Percentiles rank a stretch among this genome's conserved stretches.
phyloP scores from a whole-genome alignment of 202 grass and related monocot genomes.

The Miscanthus sacchariflorus region DNA sequence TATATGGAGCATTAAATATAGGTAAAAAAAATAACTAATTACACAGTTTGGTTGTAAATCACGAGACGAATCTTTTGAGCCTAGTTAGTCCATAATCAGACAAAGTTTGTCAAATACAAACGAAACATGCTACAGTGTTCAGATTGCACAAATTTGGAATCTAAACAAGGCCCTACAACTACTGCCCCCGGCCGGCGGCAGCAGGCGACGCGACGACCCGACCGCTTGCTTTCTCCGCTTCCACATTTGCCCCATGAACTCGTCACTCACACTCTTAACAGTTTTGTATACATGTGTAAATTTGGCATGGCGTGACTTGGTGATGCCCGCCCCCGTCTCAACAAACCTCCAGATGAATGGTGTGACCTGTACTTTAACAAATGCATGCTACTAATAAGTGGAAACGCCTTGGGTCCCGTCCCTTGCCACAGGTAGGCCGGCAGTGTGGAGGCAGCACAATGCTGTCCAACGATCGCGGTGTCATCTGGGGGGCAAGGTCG shows the following conservation, averaged over 20 bases:
- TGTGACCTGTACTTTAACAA: conserved; percentile 41
- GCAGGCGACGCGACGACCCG: conserved; percentile 19
- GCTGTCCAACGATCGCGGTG: conserved; percentile 43
- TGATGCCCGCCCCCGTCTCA: conserved; percentile 33
- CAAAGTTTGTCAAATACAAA: too few relatives aligned
- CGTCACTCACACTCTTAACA: background rate
- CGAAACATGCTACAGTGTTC: too few relatives aligned
- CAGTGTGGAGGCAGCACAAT: background rate
- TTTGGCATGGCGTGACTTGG: background rate
- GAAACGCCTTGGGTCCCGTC: background rate
- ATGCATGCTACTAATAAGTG: background rate
- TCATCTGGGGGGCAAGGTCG: conserved; percentile 7
- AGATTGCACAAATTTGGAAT: too few relatives aligned
- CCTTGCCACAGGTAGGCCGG: conserved; percentile 36
- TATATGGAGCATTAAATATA: too few relatives aligned
- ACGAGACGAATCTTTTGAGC: too few relatives aligned
- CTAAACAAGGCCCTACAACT: conserved; percentile 1
- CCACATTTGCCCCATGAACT: conserved; percentile 42
- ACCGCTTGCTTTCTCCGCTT: background rate
- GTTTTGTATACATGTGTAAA: conserved; percentile 30
- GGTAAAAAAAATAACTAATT: too few relatives aligned
- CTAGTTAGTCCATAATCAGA: too few relatives aligned
- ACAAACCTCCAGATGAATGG: conserved; percentile 40
- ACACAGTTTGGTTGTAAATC: too few relatives aligned
- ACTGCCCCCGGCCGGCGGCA: background rate